phyloP scores from a whole-genome alignment of 2,329 filamentous ascomycete species.

The Clarireedia homoeocarpa region DNA sequence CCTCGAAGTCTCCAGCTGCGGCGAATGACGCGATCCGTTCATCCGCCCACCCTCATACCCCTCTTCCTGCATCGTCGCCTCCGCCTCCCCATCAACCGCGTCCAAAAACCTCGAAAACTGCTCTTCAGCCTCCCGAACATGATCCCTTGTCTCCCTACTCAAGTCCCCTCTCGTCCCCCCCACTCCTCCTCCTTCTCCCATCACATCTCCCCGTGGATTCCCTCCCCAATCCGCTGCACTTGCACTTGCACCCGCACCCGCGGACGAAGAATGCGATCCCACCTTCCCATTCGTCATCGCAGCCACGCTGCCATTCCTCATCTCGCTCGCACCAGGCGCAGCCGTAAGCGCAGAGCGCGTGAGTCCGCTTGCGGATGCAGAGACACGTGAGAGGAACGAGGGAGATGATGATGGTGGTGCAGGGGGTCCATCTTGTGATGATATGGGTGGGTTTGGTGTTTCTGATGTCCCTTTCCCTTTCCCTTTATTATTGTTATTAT shows the following conservation, averaged over 20 bases:
- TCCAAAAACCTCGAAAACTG: background rate
- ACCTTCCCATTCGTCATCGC: background rate
- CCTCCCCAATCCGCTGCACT: background rate
- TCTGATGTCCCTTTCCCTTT: constrained; percentile 23
- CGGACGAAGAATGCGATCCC: background rate
- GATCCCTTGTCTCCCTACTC: background rate
- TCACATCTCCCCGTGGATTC: background rate
- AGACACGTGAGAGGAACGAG: constrained; percentile 23
- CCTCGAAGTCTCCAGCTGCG: too few relatives aligned
- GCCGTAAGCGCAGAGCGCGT: constrained; percentile 28
- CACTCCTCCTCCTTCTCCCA: background rate
- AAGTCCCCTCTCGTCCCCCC: background rate
- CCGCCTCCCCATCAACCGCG: too few relatives aligned
- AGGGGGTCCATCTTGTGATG: constrained; percentile 6
- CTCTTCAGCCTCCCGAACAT: background rate
- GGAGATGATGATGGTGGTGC: constrained; percentile 13
- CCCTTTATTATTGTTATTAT: constrained; percentile 7
- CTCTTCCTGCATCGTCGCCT: too few relatives aligned
- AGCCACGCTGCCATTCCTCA: background rate
- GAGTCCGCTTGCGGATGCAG: constrained; percentile 31
- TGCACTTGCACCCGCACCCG: background rate
- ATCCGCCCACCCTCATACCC: too few relatives aligned
- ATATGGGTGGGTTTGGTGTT: background rate
- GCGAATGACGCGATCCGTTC: too few relatives aligned
- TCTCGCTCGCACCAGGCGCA: background rate